Conservation (phyloP, 495 filamentous ascomycete genomes). For the Niebla homalea region DNA sequence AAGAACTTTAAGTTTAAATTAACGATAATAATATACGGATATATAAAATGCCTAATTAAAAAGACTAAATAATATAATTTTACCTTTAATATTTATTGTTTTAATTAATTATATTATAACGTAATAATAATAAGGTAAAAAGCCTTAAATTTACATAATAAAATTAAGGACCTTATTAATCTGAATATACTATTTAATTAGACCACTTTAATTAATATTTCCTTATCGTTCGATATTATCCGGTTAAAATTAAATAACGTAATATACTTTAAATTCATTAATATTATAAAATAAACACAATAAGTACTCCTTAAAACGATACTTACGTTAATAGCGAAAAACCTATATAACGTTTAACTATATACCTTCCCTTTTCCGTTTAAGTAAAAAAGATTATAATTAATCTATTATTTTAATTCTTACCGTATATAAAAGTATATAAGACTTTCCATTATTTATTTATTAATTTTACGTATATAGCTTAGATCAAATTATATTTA, state of each 20-base stretch:
- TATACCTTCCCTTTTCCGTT: neutral
- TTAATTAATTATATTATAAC: neutral
- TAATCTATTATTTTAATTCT: conserved; percentile 1
- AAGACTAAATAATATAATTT: neutral
- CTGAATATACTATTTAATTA: neutral
- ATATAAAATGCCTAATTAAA: conserved; percentile 1
- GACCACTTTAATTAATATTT: neutral
- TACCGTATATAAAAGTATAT: neutral
- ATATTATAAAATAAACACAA: neutral
- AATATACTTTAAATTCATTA: neutral
- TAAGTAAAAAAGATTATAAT: neutral
- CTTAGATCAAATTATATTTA: neutral
- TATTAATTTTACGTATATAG: neutral
- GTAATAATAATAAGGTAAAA: neutral
- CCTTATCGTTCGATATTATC: neutral
- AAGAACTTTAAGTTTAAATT: neutral
- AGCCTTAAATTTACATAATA: neutral
- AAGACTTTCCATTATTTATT: neutral
- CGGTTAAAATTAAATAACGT: neutral
- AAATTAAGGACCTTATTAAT: neutral
- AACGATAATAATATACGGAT: neutral
- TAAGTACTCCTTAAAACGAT: neutral
- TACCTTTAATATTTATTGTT: neutral
- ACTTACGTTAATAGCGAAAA: neutral
- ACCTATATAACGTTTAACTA: neutral